These are phyloP conservation scores for Solanum etuberosum DNA, from an alignment of 257 asterid genomes.

Conservation along the genomic window DNA sequence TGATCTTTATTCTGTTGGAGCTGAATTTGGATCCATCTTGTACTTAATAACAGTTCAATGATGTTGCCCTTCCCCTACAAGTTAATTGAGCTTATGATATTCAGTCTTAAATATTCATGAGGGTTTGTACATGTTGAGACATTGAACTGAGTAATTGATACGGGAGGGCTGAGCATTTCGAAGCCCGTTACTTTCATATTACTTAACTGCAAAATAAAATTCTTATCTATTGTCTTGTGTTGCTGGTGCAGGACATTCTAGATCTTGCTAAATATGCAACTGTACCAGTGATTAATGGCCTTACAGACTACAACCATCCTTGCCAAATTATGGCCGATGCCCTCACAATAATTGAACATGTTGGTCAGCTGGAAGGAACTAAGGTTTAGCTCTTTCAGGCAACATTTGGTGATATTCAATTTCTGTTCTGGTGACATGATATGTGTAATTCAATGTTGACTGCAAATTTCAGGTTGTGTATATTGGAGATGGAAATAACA, in stretches of 20 bases:
- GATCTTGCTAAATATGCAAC: conserved; percentile 82
- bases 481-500: conserved; percentile 95
- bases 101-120: not conserved
- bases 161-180: not conserved
- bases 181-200: not conserved
- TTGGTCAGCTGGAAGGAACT: conserved; percentile 81
- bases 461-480: conserved; percentile 64
- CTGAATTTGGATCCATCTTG: not conserved
- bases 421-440: not conserved
- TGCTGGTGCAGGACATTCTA: conserved; percentile 61
- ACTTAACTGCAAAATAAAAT: not conserved
- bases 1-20: not conserved
- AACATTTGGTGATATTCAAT: not conserved
- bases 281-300: conserved; percentile 87
- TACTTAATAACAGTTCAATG: not conserved
- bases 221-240: not conserved
- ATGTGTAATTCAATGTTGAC: not conserved
- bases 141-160: not conserved
- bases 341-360: conserved; percentile 80
- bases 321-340: conserved; percentile 99
- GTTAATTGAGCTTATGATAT: not conserved
- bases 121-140: not conserved
- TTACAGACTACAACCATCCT: conserved; percentile 93
- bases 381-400: conserved; percentile 43
- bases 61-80: not conserved